Evolutionary conservation across 192 early-diverging fungal species (phyloP), one percentile per base, ranked within the genome.

Genomic region (Rhizophagus prolifer): DNA sequence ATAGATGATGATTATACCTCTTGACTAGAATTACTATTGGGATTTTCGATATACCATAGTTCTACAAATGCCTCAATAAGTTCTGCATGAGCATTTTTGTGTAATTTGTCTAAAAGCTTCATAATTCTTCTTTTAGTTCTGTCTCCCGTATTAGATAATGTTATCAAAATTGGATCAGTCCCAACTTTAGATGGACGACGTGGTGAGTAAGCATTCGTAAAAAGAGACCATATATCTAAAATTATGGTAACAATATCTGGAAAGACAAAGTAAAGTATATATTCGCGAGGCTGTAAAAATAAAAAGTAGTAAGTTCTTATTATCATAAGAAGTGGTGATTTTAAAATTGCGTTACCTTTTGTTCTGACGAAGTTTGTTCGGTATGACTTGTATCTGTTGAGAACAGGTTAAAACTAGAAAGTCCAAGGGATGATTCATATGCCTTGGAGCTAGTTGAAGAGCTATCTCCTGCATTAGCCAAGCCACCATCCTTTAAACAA

Each of bases 41-140:
- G 86, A 68, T 90, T 88, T 25, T 88, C 88, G 2, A 87, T 82
- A 71, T 90, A 88, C 81, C 90, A 93, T 16, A 93, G 81, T 54
- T 93, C 92, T 14, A 89, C 82, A 70, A 89, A 83, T 0, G 85
- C 85, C 74, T 93, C 92, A 14, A 92, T 79, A 6, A 91, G 79
- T 72, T 93, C 88, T 1, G 82, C 76, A 21, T 85, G 85, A 47
- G 86, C 81, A 21, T 82, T 78, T 31, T 85, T 83, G 77, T 88
- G 88, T 9, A 91, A 75, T 16, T 81, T 81, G 46, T 88, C 83
- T 28, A 94, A 76, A 25, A 90, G 82, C 9, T 75, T 80, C 23
- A 86, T 85, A 0, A 92, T 79, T 31, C 86, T 78, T 21, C 78
- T 65, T 19, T 84, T 81, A 2, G 87, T 75, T 60, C 84, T 78